Conservation (phyloP, 1,284 basidiomycete species). For the Ustilago xerochloae region DNA sequence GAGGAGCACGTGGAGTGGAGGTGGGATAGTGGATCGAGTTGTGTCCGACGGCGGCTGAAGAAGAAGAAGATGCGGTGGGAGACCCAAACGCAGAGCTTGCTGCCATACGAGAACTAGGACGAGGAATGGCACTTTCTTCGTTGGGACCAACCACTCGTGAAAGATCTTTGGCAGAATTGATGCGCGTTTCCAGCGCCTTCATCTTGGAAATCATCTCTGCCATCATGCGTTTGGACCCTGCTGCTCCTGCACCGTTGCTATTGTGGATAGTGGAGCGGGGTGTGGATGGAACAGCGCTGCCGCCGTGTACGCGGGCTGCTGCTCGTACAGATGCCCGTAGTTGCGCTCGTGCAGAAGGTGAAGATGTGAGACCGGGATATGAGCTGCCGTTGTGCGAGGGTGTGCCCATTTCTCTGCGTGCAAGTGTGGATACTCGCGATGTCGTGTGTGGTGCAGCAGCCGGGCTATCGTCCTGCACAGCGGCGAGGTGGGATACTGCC, state of each 20-base stretch:
- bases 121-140: slow-evolving; percentile 59
- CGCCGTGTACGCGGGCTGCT: slow-evolving; percentile 13
- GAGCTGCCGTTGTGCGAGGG: slow-evolving; percentile 12
- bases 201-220: slow-evolving; percentile 60
- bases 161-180: slow-evolving; percentile 54
- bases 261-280: slow-evolving; percentile 6
- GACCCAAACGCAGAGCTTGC: slow-evolving; percentile 26
- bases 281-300: slow-evolving; percentile 12
- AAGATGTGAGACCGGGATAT: slow-evolving; percentile 17
- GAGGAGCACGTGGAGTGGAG: slow-evolving; percentile 40
- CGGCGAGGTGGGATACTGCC: slow-evolving; percentile 18
- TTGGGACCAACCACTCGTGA: slow-evolving; percentile 26
- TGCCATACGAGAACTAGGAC: slow-evolving; percentile 59
- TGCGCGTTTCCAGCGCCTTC: slow-evolving; percentile 60
- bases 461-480: slow-evolving; percentile 46
- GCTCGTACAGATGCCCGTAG: slow-evolving; percentile 30
- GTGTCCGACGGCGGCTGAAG: background rate
- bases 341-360: slow-evolving; percentile 39
- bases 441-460: slow-evolving; percentile 1
- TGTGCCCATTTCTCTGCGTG: slow-evolving; percentile 28
- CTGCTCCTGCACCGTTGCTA: slow-evolving; percentile 1
- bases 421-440: slow-evolving; percentile 17
- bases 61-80: slow-evolving; percentile 9
- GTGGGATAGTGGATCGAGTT: slow-evolving; percentile 24
- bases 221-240: slow-evolving; percentile 48